phyloP scores from a whole-genome alignment of 1,284 basidiomycete genomes.

The Schizophyllum commune region DNA sequence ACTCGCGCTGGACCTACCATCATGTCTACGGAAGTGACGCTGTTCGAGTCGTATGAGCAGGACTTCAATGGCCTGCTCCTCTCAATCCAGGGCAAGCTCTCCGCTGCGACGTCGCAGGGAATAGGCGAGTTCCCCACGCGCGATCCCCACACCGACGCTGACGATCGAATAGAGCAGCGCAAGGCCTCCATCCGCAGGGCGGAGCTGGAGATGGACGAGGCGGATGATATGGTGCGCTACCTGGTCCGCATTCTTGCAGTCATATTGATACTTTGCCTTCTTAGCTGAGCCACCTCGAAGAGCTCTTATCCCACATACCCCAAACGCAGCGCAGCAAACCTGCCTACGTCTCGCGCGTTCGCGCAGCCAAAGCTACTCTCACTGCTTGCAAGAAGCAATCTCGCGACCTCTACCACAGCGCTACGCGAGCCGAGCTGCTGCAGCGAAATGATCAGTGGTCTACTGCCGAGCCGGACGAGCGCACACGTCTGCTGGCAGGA shows the following conservation, averaged over 20 bases:
- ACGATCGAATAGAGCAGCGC: conserved; percentile 55
- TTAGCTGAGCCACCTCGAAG: conserved; percentile 95
- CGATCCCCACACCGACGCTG: background rate
- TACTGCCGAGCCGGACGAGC: conserved; percentile 56
- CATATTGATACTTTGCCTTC: background rate
- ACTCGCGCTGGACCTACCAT: background rate
- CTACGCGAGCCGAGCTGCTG: conserved; percentile 48
- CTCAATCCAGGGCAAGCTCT: conserved; percentile 54
- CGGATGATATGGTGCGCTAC: conserved; percentile 79
- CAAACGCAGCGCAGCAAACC: conserved; percentile 76
- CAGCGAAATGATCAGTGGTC: conserved; percentile 56
- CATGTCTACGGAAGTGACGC: conserved; percentile 21
- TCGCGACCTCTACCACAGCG: conserved; percentile 52
- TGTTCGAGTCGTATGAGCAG: conserved; percentile 69
- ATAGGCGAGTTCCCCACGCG: background rate
- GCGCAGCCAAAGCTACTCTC: conserved; percentile 62
- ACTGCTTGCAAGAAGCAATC: conserved; percentile 69
- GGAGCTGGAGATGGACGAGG: conserved; percentile 90
- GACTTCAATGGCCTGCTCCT: conserved; percentile 60
- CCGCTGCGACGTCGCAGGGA: background rate
- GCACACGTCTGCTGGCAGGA: conserved; percentile 66
- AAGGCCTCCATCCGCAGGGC: conserved; percentile 79
- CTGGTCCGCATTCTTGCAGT: background rate
- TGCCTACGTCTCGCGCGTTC: conserved; percentile 62
- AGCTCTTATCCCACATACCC: conserved; percentile 27